phyloP scores from a whole-genome alignment of 352 stramenopile species.

The Lagenidium giganteum region DNA sequence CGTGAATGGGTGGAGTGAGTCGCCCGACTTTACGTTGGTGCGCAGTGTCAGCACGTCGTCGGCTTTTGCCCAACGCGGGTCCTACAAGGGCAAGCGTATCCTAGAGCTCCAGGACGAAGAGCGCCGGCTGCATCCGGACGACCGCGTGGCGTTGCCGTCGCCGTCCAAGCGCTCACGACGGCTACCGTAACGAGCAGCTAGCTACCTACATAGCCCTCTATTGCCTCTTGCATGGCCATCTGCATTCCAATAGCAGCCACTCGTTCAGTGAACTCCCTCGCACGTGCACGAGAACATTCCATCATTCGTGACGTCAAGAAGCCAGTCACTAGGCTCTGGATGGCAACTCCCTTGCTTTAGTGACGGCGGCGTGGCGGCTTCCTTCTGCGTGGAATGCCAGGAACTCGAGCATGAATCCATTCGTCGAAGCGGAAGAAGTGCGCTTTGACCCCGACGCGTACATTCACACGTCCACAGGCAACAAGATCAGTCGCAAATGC shows the following conservation, averaged over 20 bases:
- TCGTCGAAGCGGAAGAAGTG: slow-evolving; percentile 20
- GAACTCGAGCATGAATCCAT: slow-evolving; percentile 21
- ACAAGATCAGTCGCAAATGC: slow-evolving; percentile 36
- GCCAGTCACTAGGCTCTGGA: too few relatives aligned
- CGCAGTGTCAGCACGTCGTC: slow-evolving; percentile 32
- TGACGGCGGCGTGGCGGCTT: too few relatives aligned
- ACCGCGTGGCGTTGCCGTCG: slow-evolving; percentile 31
- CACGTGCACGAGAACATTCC: too few relatives aligned
- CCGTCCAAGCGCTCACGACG: slow-evolving; percentile 51
- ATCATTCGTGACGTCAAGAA: too few relatives aligned
- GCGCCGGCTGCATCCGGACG: slow-evolving; percentile 49
- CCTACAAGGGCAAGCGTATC: slow-evolving; percentile 69
- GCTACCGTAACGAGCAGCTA: too few relatives aligned
- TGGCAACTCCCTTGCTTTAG: too few relatives aligned
- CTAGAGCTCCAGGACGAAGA: slow-evolving; percentile 76
- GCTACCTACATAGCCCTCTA: too few relatives aligned
- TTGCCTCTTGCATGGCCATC: too few relatives aligned
- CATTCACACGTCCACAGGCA: slow-evolving; percentile 31
- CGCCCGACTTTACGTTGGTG: slow-evolving; percentile 16
- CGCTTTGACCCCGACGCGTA: slow-evolving; percentile 25
- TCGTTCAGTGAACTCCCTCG: too few relatives aligned
- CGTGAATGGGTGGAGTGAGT: slow-evolving; percentile 7
- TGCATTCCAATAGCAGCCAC: too few relatives aligned
- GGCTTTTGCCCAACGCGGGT: slow-evolving; percentile 20
- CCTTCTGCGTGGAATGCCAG: not conserved